Evolutionary conservation across 2,329 filamentous ascomycete genomes (phyloP), one percentile per base, ranked within the genome.

Genomic region (Curvularia sp.): DNA sequence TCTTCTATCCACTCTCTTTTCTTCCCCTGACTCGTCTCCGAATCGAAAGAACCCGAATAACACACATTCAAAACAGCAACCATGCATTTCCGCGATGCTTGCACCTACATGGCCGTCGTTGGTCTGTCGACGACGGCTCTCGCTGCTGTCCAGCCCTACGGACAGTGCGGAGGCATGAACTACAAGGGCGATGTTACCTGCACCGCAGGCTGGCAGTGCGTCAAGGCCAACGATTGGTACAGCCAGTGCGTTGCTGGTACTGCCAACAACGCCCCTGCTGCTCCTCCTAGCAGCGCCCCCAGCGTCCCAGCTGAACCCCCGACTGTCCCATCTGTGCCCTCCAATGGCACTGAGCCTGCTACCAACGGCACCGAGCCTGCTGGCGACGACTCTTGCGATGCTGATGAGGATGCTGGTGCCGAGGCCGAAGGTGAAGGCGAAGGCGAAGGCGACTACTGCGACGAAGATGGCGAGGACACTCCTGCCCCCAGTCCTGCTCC

Each of bases 81-180:
- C 50, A 72, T 72, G 70, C 65, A 70, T 51, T 47, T 71, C 58
- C 54, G 57, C 26, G 64, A 60, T 46, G 58, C 60, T 10, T 62
- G 64, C 50, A 55, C 72, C 52, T 71, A 72, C 62, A 60, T 73
- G 47, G 64, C 63, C 49, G 69, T 72, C 51, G 62, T 71, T n/a
- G 64, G 63, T 52, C 58, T 74, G 20, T 63, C 68, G 3, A 73
- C 72, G 43, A 63, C 67, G 12, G 68, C 66, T 50, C 65, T 73
- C 35, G 70, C 69, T 38, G 68, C 67, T 15, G 69, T 72, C 46
- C 58, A 59, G 26, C 64, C 65, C 15, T 83, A 78, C 61, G 77
- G 77, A 12, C 80, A 82, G 67, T 83, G 81, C 64, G 81, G 81
- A 58, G 81, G 81, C 24, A 66, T 67, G 22, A 74, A 72, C 61